Evolutionary conservation across 345 rosid genomes (phyloP), one percentile per base, ranked within the genome.

Genomic region (Bretschneidera sinensis): DNA sequence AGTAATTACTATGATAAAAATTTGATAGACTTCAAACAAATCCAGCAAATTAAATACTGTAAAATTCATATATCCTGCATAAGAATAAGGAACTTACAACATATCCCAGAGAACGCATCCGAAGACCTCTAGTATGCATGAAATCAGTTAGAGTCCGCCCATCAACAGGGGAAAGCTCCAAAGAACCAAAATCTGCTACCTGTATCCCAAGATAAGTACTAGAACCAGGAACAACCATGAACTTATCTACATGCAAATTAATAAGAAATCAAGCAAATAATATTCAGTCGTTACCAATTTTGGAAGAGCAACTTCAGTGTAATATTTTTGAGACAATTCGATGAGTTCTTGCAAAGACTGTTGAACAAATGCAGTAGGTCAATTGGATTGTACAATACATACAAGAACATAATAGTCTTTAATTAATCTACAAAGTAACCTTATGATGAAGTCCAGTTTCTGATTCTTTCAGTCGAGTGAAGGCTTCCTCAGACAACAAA

Each of bases 51-150:
- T 7, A 39, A 11, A 39, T 39, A 4, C 10, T 14, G 45, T n/a
- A n/a, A 5, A 39, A 11, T 39, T 39, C 10, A 2, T 8, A 14
- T 39, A 14, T 39, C 11, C 45, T 25, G 48, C 51, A 25, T 60
- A 21, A 21, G 60, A 56, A 55, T 21, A 51, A 31, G 67, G 54
- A 45, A 79, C 99, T 90, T 81, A 94, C 99, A 59, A 94, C 92
- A 64, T 74, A 88, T 70, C 99, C 99, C 57, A 94, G 65, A 31
- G 99, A 94, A 62, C 88, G 91, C 95, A 94, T 88, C 71, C 77
- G 84, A 75, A 94, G 95, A 74, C 99, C 99, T 78, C 99, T 94
- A 61, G 99, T 87, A 73, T 94, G 99, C 99, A 94, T 88, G 79
- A 94, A 94, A 76, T 94, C 99, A 58, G 97, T 94, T 58, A 94